Percentiles rank a stretch among this genome's conserved stretches.
phyloP scores from a whole-genome alignment of 345 rosid species.

The Aegle marmelos region DNA sequence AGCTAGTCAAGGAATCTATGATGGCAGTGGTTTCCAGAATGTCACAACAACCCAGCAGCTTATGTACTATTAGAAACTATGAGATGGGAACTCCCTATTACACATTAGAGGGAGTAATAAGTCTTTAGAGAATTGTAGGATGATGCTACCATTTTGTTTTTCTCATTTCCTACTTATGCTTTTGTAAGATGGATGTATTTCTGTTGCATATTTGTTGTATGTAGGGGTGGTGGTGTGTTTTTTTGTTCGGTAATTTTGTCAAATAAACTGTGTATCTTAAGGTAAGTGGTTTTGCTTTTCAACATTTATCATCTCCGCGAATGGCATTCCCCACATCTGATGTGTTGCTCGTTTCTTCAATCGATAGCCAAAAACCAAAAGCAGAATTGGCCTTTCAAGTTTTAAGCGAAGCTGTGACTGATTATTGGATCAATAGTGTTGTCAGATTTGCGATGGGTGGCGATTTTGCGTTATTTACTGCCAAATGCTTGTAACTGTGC shows the following conservation, averaged over 20 bases:
- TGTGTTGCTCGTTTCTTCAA: neutral
- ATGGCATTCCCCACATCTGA: neutral
- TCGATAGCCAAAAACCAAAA: too few relatives aligned
- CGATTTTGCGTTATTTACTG: too few relatives aligned
- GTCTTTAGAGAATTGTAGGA: neutral
- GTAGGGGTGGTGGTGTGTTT: neutral
- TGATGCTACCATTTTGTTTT: neutral
- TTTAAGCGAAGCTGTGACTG: too few relatives aligned
- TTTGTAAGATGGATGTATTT: neutral
- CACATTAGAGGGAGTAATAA: conserved; percentile 17
- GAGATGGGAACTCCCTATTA: neutral
- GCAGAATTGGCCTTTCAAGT: too few relatives aligned
- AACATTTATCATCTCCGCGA: neutral
- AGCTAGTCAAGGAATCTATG: conserved; percentile 71
- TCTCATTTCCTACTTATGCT: neutral
- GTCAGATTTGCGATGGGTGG: too few relatives aligned
- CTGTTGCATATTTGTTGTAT: neutral
- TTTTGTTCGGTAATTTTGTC: too few relatives aligned
- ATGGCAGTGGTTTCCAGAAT: conserved; percentile 67
- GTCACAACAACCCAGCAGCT: conserved; percentile 79
- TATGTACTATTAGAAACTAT: conserved; percentile 69
- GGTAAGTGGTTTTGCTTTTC: too few relatives aligned
- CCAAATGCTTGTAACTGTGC: too few relatives aligned
- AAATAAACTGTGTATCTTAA: neutral
- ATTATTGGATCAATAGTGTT: too few relatives aligned